Evolutionary conservation across 2,329 filamentous ascomycete species (phyloP).

Genomic region (Hypocrella siamensis): DNA sequence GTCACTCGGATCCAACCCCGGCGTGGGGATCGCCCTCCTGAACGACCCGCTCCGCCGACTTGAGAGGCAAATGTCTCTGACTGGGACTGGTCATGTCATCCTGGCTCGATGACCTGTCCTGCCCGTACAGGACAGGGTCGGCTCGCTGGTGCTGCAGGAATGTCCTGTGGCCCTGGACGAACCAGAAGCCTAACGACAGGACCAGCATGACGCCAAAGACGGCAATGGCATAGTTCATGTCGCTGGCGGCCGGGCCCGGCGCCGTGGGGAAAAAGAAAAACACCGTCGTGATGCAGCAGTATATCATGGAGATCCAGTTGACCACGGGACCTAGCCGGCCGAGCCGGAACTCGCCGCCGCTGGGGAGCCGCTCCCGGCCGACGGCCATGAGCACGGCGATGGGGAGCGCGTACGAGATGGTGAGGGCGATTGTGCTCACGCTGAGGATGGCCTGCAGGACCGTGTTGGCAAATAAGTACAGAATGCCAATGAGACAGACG

Average conservation of each 20-base stretch:
- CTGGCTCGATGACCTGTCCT: constrained; percentile 1
- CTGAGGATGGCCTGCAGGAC: constrained; percentile 37
- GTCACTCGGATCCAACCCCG: no score
- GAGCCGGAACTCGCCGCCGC: constrained; percentile 24
- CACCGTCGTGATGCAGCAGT: constrained; percentile 34
- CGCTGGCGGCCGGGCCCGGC: constrained; percentile 26
- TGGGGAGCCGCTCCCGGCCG: constrained; percentile 35
- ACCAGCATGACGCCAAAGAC: constrained; percentile 40
- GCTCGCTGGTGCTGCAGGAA: constrained; percentile 9
- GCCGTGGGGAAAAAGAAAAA: constrained; percentile 37
- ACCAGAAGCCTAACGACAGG: constrained; percentile 32
- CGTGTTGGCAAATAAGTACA: constrained; percentile 37
- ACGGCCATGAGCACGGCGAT: constrained; percentile 29
- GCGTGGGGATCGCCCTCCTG: background rate
- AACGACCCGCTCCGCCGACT: background rate
- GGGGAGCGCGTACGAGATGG: constrained; percentile 31
- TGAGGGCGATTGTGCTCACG: constrained; percentile 40
- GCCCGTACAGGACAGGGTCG: constrained; percentile 6
- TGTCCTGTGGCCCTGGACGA: constrained; percentile 24
- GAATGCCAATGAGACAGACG: constrained; percentile 29
- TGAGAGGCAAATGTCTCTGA: no score
- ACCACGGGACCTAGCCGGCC: constrained; percentile 25
- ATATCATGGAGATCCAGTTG: constrained; percentile 33
- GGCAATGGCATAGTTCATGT: constrained; percentile 43
- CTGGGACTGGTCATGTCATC: background rate